These are phyloP conservation scores for Dactylellina drechsleri DNA, from an alignment of 2,329 filamentous ascomycete species.

Conservation along the genomic window DNA sequence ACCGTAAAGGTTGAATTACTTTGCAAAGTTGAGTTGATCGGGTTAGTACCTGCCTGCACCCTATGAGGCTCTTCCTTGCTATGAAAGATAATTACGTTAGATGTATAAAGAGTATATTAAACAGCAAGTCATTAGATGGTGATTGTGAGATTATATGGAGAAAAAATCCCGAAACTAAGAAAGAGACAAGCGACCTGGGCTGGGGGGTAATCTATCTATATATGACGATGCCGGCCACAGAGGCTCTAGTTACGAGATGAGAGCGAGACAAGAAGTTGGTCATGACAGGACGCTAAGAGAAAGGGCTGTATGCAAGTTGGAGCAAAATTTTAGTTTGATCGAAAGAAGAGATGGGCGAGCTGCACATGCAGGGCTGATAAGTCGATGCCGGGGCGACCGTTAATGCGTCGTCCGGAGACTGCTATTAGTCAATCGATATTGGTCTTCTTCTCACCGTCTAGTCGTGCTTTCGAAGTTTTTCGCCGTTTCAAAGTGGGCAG, in stretches of 20 bases:
- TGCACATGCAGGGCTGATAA: slow-evolving; percentile 48
- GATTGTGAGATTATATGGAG: not conserved
- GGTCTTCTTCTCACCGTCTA: not conserved
- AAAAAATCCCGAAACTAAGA: slow-evolving; percentile 1
- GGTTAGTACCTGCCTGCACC: slow-evolving; percentile 42
- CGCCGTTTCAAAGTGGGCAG: slow-evolving; percentile 35
- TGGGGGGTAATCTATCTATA: slow-evolving; percentile 28
- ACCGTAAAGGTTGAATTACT: not conserved
- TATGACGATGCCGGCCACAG: slow-evolving; percentile 19
- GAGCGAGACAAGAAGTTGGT: slow-evolving; percentile 9
- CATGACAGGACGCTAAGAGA: slow-evolving; percentile 7
- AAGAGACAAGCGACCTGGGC: slow-evolving; percentile 15
- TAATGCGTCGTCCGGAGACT: slow-evolving; percentile 13
- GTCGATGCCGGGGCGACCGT: slow-evolving; percentile 44
- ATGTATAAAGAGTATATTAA: slow-evolving; percentile 21
- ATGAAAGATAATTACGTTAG: slow-evolving; percentile 9
- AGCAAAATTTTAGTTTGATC: not conserved
- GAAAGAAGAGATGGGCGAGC: slow-evolving; percentile 15
- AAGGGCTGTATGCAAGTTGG: not conserved
- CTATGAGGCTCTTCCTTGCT: slow-evolving; percentile 18
- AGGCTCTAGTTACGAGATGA: slow-evolving; percentile 20
- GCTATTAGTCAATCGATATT: slow-evolving; percentile 20
- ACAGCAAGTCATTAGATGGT: not conserved
- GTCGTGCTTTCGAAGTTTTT: slow-evolving; percentile 24
- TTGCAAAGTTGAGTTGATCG: slow-evolving; percentile 18